phyloP scores from a whole-genome alignment of 2,329 filamentous ascomycete species.

The Lasiodiplodia sp. region DNA sequence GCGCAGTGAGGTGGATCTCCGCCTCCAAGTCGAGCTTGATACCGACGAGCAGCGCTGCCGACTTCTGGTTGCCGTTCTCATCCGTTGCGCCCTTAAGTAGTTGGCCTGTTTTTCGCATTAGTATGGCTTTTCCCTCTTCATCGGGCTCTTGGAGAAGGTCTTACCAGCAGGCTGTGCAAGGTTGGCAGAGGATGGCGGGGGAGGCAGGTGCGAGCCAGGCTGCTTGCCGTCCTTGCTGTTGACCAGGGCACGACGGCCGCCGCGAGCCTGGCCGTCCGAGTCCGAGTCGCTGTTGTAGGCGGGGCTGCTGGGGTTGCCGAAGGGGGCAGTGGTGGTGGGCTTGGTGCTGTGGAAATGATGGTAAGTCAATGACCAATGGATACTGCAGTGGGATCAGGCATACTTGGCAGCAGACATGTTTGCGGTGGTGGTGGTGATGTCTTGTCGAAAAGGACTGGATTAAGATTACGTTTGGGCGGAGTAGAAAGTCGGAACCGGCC shows the following conservation, averaged over 20 bases:
- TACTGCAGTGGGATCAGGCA: background rate
- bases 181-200: constrained; percentile 10
- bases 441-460: background rate
- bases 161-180: constrained; percentile 21
- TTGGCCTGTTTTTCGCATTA: constrained; percentile 49
- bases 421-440: background rate
- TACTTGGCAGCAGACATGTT: constrained; percentile 24
- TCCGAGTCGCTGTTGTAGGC: constrained; percentile 26
- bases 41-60: constrained; percentile 65
- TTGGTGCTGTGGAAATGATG: background rate
- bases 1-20: constrained; percentile 67
- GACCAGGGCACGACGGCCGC: constrained; percentile 16
- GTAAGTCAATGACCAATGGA: background rate
- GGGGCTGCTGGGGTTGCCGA: constrained; percentile 13
- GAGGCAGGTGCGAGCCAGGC: constrained; percentile 6
- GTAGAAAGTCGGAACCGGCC: constrained; percentile 22
- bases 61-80: constrained; percentile 64
- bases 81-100: constrained; percentile 66
- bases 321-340: constrained; percentile 18
- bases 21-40: constrained; percentile 71
- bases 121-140: background rate
- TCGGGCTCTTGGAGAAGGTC: background rate
- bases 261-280: constrained; percentile 25
- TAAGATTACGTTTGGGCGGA: background rate
- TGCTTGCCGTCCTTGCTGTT: constrained; percentile 24